Evolutionary conservation across 2,329 filamentous ascomycete genomes (phyloP).

Genomic region (Macrophomina tecta): DNA sequence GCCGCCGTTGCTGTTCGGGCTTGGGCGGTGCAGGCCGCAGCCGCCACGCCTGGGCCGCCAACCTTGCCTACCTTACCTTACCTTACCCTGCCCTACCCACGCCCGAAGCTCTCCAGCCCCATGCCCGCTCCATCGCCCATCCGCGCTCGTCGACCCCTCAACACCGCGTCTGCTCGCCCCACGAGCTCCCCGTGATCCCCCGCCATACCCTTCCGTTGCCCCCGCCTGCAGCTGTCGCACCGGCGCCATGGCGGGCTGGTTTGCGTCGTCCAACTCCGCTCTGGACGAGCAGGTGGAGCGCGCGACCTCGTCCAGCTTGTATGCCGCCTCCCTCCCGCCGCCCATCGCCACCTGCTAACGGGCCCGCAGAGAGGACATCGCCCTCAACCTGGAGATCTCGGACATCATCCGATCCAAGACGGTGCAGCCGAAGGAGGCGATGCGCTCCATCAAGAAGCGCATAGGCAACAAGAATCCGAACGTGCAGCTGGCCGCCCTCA

Average conservation of each 20-base stretch:
- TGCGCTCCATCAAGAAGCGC: slow-evolving; percentile 92
- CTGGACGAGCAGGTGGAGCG: slow-evolving; percentile 97
- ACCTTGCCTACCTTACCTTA: not conserved
- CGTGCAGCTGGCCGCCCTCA: slow-evolving; percentile 91
- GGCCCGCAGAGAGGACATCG: slow-evolving; percentile 81
- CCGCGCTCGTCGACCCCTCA: not conserved
- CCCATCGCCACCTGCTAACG: slow-evolving; percentile 27
- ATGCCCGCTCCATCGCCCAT: slow-evolving; percentile 17
- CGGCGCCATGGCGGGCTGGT: slow-evolving; percentile 87
- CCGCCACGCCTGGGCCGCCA: not conserved
- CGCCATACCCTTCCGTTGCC: not conserved
- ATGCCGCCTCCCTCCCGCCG: slow-evolving; percentile 45
- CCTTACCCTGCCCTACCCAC: not conserved
- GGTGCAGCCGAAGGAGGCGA: slow-evolving; percentile 95
- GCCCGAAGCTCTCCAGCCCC: slow-evolving; percentile 6
- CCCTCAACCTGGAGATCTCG: slow-evolving; percentile 96
- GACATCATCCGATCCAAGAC: slow-evolving; percentile 97
- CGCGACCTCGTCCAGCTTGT: slow-evolving; percentile 93
- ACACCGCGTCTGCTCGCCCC: not conserved
- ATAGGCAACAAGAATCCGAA: slow-evolving; percentile 99
- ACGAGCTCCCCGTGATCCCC: slow-evolving; percentile 7
- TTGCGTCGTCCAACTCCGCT: slow-evolving; percentile 85
- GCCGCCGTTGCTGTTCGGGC: slow-evolving; percentile 8
- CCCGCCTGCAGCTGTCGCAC: slow-evolving; percentile 10
- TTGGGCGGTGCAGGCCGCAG: not conserved